Base-by-base conservation (phyloP, 1,284 basidiomycete species). In the Moesziomyces globuligerus region DNA sequence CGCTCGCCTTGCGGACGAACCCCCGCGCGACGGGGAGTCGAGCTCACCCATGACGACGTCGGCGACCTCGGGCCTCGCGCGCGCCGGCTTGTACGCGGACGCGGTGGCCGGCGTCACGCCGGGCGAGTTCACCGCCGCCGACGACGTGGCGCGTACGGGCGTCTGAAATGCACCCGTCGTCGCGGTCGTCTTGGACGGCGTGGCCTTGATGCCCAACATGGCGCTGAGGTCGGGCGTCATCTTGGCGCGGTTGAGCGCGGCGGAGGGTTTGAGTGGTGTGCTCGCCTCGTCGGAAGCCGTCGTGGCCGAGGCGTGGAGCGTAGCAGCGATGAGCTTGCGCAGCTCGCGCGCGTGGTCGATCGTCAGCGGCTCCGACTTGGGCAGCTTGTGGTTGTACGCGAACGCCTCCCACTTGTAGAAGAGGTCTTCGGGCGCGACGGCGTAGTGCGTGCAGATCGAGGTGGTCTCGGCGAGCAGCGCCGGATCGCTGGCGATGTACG, bases 341-440 rank as follows among this genome's bases (percentile, higher is more conserved):
- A 78, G 51, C 54, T 72, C 65, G 10, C 69, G 49, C 5, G 76
- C 55, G 46, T 67, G 57, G 1, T 75, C 61, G 24, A 75, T 42
- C 8, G 60, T 69, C 0, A 64, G 34, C 1, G 69, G 52, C 37
- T 73, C 54, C 11, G 52, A 58, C n/a, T 55, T 53, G 23, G 72
- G 65, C 17, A 64, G 47, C 8, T 45, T 46, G 36, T 72, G 50
- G 48, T 72, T 67, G 53, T 77, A 41, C 11, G 71, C 61, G 26
- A 75, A 72, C 3, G 76, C 72, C 43, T 76, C 75, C 57, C 61
- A 75, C 53, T 77, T 76, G 58, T 75, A 78, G 42, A 61, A 78
- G 38, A 78, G 58, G 29, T 73, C 70, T 46, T 75, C 51, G 13
- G 76, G 64, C 9, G 64, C 44, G 44, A 76, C 54, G 21, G 32